Base-by-base conservation (phyloP, 2,329 filamentous ascomycete genomes). In the Neofusicoccum laricinum region DNA sequence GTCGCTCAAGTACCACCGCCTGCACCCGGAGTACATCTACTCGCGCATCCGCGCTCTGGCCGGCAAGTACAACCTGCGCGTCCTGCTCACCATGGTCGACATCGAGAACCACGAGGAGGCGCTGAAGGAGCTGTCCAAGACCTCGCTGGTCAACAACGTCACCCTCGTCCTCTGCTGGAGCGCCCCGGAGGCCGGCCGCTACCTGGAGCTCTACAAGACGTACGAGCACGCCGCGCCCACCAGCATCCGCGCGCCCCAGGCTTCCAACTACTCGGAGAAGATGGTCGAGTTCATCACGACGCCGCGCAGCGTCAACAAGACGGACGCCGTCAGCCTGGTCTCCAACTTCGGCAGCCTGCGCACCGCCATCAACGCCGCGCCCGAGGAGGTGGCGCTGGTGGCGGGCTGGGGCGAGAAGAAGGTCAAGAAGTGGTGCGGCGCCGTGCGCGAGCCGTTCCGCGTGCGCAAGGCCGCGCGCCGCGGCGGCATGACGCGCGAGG, bases 11-110 rank as follows among this genome's bases (percentile, higher is more conserved):
- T 99, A 99, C 77, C 95, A 99, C 77, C 92, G 94, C 32, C 84
- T 99, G 61, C 95, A 99, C 74, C 95, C 95, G 0, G 95, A 99
- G 78, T 99, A 99, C 81, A 92, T 99, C 71, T 98, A 98, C 80
- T 93, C 90, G 25, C 90, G 95, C 64, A 96, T 99, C 69, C 89
- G 90, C 61, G 87, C 88, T 55, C 82, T 99, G 4, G 91, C 91
- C 59, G 91, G 91, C 58, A 92, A 91, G 78, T 98, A 96, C 80
- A 90, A 88, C 69, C 84, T 99, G 19, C 91, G 95, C 53, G 84
- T 99, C 61, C 80, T 99, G 32, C 84, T 99, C 55, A 88, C 90
- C 19, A 93, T 98, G 86, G 93, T 98, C 30, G 95, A 99, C 76
- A 97, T 99, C 61, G 87, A 90, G 25, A 97, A 96, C 73, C 95